Evolutionary conservation across 2,329 filamentous ascomycete genomes (phyloP).

Genomic region (Ophiostoma quercus): DNA sequence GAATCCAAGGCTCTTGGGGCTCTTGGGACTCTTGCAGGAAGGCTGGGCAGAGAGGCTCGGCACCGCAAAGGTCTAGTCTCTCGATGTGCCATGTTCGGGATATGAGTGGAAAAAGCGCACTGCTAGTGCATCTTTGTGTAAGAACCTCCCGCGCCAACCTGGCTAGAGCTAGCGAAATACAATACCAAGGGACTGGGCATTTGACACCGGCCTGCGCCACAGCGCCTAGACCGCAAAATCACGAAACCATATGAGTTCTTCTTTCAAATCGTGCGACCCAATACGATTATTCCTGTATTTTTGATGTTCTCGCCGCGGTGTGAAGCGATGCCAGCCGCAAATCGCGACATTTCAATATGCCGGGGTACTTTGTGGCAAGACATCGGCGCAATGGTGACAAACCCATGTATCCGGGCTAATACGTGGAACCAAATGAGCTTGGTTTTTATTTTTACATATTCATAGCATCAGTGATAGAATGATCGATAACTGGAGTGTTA

Average conservation of each 20-base stretch:
- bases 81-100: neutral
- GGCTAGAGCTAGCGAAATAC: neutral
- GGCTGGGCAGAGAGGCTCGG: neutral
- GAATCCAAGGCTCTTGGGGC: neutral
- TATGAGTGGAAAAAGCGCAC: neutral
- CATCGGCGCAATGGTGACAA: too few relatives aligned
- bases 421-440: too few relatives aligned
- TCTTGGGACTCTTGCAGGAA: neutral
- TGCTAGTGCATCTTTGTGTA: neutral
- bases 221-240: neutral
- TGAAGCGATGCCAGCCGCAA: neutral
- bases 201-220: neutral
- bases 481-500: too few relatives aligned
- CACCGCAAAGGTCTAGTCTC: neutral
- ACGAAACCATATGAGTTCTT: neutral
- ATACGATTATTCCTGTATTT: neutral
- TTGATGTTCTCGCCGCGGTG: neutral
- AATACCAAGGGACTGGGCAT: constrained; percentile 10
- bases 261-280: neutral
- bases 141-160: neutral
- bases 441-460: too few relatives aligned
- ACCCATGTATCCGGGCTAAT: too few relatives aligned
- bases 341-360: neutral
- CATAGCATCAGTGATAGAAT: too few relatives aligned
- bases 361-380: too few relatives aligned